Base-by-base conservation (phyloP, 768 basidiomycete genomes). In the Boletus patriciae region DNA sequence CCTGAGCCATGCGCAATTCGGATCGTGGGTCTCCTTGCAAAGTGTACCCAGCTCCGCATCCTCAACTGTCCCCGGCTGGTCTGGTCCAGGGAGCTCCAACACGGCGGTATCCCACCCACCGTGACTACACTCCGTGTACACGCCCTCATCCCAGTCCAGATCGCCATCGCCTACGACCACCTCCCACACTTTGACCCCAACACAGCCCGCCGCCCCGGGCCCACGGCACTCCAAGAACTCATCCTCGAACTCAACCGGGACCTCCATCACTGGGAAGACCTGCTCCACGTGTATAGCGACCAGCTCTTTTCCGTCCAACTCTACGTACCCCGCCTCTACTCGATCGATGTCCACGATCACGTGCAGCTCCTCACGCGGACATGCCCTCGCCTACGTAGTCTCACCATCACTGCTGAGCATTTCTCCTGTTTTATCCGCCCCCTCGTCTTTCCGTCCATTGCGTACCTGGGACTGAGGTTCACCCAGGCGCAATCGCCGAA, bases 261-360 rank as follows among this genome's bases (percentile, higher is more conserved):
- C 13, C 7, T n/a, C 7, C 4, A 23, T 11, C 16, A 51, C 27
- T 64, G 64, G 66, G 13, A 33, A 33, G 53, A 57, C 11, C 16
- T 68, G n/a, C 55, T 68, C 31, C 13, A 36, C 9, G 41, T 38
- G 2, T 68, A 59, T 38, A 36, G 62, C n/a, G 15, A 45, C 12
- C 61, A 61, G 23, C 61, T 69, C 25, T 42, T 62, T 13, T 65
- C 66, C 1, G 36, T 67, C 11, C 59, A 67, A 2, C 41, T 65
- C n/a, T 25, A 33, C 40, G 15, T 50, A 8, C 23, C 54, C 4
- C n/a, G 3, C 6, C 2, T 16, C 9, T 16, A 21, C 36, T 8
- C 12, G n/a, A 37, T 34, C 12, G 4, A 19, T 12, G 9, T 53
- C 23, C 15, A 40, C 3, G 11, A 23, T 8, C 45, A 50, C 25